phyloP scores from a whole-genome alignment of 768 basidiomycete genomes.

The Rhizopogon sp. region DNA sequence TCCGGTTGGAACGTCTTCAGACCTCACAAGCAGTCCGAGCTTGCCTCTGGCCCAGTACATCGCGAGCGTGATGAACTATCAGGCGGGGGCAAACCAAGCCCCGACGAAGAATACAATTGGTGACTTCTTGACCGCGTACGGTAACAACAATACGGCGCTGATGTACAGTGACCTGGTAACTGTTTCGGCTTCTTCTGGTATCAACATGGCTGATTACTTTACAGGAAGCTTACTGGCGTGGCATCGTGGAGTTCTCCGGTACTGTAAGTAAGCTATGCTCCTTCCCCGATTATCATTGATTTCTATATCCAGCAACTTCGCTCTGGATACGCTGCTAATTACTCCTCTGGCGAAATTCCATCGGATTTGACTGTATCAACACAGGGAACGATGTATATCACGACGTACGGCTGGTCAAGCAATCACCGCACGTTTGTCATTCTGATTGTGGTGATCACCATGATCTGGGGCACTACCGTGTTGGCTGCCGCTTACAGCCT shows the following conservation, averaged over 20 bases:
- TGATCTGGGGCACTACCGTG: neutral
- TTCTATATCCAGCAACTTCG: neutral
- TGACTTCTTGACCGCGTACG: conserved; percentile 1
- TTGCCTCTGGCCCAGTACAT: neutral
- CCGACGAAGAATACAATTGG: neutral
- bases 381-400: neutral
- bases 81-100: neutral
- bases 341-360: neutral
- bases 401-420: neutral
- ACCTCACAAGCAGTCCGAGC: neutral
- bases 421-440: neutral
- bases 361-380: neutral
- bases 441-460: neutral
- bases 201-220: neutral
- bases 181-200: neutral
- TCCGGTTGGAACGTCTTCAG: neutral
- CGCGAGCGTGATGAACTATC: neutral
- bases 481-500: neutral
- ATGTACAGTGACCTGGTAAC: neutral
- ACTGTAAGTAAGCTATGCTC: neutral
- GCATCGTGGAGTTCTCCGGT: conserved; percentile 1
- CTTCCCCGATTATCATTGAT: neutral
- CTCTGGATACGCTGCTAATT: conserved; percentile 1
- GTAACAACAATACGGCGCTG: neutral
- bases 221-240: conserved; percentile 4